Base-by-base conservation (phyloP, 148 eudicot species). In the Rhododendron vialii region DNA sequence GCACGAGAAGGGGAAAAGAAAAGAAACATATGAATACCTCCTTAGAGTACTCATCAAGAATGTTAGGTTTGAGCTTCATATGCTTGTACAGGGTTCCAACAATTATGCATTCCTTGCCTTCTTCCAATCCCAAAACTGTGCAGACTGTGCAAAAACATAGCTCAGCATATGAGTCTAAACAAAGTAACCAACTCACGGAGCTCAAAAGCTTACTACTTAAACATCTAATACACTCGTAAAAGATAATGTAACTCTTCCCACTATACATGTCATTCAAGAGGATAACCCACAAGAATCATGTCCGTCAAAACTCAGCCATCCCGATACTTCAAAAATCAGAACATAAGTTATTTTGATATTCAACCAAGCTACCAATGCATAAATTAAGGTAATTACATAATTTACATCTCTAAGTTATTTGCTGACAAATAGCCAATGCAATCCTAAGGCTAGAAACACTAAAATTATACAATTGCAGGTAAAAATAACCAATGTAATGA, bases 51-150 rank as follows among this genome's bases (percentile, higher is more conserved):
- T 97, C 99, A 80, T 94, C 96, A 82, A 97, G 98, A 88, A 97
- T 89, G 57, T 90, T 87, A 78, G 99, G 98, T 88, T 97, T 97
- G 83, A 97, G 98, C 85, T 93, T 97, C 99, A 97, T 95, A 88
- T 94, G 94, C 89, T 97, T 97, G 91, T 95, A 97, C 48, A 97
- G 92, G 47, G 99, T 97, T 86, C 99, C 99, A 88, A 97, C 98
- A 84, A 95, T 86, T 47, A 97, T 86, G 88, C 99, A 97, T 84
- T 94, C 94, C 79, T 93, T 95, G 85, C 92, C 95, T 85, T 92
- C 89, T 91, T 97, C 98, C 38, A 97, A 89, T 67, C 92, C 99
- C 89, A 97, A 89, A 78, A 97, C 92, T 13, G 92, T 93, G 85
- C 98, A 91, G 80, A 93, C 99, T 97, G 91, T 90, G 90, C 73